Evolutionary conservation across 352 stramenopile genomes (phyloP).

Genomic region (Aphanomyces invadans): DNA sequence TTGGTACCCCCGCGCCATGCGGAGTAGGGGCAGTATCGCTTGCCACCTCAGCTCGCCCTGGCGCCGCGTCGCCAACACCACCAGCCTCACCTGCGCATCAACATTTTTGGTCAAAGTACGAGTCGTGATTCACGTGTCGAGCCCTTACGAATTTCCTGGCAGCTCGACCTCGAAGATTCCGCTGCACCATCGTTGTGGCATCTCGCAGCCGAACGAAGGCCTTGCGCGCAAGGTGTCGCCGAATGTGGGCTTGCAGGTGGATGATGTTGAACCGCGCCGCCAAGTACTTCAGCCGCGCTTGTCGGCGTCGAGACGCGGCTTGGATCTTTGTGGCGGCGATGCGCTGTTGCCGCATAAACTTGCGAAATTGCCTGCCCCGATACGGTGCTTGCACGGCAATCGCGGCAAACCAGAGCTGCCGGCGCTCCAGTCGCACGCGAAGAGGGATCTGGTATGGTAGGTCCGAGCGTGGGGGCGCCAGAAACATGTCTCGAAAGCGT

Average conservation of each 20-base stretch:
- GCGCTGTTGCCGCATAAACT: constrained; percentile 45
- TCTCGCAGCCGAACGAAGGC: constrained; percentile 38
- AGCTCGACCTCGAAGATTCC: constrained; percentile 42
- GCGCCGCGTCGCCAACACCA: constrained; percentile 47
- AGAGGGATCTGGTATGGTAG: constrained; percentile 40
- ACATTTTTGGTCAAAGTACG: neutral
- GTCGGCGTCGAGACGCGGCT: constrained; percentile 44
- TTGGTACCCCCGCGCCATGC: constrained; percentile 48
- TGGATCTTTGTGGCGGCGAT: constrained; percentile 53
- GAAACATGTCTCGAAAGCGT: constrained; percentile 48
- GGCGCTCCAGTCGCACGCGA: constrained; percentile 45
- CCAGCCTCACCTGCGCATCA: constrained; percentile 31
- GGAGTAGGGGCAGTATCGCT: constrained; percentile 40
- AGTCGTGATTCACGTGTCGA: neutral
- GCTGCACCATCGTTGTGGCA: constrained; percentile 48
- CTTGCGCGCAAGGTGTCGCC: constrained; percentile 41
- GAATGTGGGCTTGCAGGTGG: constrained; percentile 44
- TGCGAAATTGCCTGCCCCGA: constrained; percentile 44
- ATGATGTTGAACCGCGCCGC: constrained; percentile 35
- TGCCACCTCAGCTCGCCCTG: constrained; percentile 39
- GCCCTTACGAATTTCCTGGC: constrained; percentile 35
- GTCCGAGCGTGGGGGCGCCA: constrained; percentile 33
- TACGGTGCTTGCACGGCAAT: constrained; percentile 50
- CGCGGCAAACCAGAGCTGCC: constrained; percentile 50
- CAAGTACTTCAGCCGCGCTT: constrained; percentile 32